Percentiles rank a stretch among this genome's conserved stretches.
These are phyloP conservation scores for Ehretia macrophylla DNA, from an alignment of 257 asterid species.

Conservation along the genomic window DNA sequence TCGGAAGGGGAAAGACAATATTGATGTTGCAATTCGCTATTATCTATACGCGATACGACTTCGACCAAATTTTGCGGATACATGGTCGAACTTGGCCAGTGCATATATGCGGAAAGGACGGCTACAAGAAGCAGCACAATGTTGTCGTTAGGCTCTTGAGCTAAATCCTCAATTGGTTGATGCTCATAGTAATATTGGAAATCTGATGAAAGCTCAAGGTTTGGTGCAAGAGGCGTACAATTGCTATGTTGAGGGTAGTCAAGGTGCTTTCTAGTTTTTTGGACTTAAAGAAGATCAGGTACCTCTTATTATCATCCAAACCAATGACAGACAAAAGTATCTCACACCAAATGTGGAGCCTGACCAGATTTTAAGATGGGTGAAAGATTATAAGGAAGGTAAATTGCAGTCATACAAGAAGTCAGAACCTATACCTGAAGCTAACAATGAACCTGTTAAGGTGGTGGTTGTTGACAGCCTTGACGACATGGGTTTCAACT, in stretches of 20 bases:
- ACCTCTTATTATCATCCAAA: constrained; percentile 76
- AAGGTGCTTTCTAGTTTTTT: constrained; percentile 90
- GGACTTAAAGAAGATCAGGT: constrained; percentile 78
- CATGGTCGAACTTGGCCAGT: constrained; percentile 98
- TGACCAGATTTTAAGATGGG: constrained; percentile 73
- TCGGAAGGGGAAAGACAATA: constrained; percentile 96
- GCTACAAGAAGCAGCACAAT: constrained; percentile 89
- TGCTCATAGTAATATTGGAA: constrained; percentile 98
- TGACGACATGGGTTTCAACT: constrained; percentile 25
- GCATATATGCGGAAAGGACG: constrained; percentile 98
- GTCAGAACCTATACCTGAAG: constrained; percentile 33
- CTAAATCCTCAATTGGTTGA: constrained; percentile 89
- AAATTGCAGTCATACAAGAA: constrained; percentile 20
- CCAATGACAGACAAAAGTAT: constrained; percentile 57
- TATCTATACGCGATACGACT: constrained; percentile 95
- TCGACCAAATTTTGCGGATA: constrained; percentile 98
- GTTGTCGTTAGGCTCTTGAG: constrained; percentile 99
- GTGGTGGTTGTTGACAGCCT: constrained; percentile 30
- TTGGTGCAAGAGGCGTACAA: constrained; percentile 88
- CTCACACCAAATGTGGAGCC: constrained; percentile 71
- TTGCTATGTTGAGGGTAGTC: constrained; percentile 85
- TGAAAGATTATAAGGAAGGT: constrained; percentile 30
- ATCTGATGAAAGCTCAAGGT: constrained; percentile 99
- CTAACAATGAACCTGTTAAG: constrained; percentile 28
- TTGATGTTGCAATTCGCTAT: constrained; percentile 90